Evolutionary conservation across 768 basidiomycete species (phyloP).

Genomic region (Kwoniella botswanensis): DNA sequence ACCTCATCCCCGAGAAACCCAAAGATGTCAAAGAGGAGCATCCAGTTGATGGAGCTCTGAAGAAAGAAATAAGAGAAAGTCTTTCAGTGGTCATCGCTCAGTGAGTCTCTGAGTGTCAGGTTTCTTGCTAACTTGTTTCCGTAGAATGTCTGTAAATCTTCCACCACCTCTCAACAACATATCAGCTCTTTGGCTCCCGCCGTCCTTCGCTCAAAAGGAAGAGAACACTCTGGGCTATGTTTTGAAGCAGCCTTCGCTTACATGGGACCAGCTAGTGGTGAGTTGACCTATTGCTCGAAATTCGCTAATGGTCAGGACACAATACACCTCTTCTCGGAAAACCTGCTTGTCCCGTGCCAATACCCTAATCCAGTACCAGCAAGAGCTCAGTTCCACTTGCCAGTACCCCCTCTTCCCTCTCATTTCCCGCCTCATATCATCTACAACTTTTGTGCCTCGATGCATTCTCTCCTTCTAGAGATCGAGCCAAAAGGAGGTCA

Average conservation of each 20-base stretch:
- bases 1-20: conserved; percentile 2
- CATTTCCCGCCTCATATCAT: conserved; percentile 47
- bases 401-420: conserved; percentile 44
- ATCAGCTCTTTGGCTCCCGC: conserved; percentile 39
- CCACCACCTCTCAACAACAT: conserved; percentile 44
- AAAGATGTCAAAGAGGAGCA: conserved; percentile 7
- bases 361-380: conserved; percentile 50
- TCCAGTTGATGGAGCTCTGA: conserved; percentile 9
- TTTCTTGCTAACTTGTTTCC: conserved; percentile 9
- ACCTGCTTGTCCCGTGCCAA: conserved; percentile 43
- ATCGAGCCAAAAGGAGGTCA: conserved; percentile 28
- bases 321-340: conserved; percentile 42
- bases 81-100: conserved; percentile 37
- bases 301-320: conserved; percentile 35
- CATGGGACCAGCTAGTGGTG: conserved; percentile 50
- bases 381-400: conserved; percentile 35
- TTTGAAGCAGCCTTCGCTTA: conserved; percentile 35
- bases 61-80: conserved; percentile 29
- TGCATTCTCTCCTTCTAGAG: conserved; percentile 36
- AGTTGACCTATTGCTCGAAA: conserved; percentile 11
- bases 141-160: conserved; percentile 41
- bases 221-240: conserved; percentile 49
- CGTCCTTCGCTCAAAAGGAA: conserved; percentile 37
- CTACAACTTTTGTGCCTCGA: conserved; percentile 45
- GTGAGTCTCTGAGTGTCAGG: conserved; percentile 20